phyloP scores from a whole-genome alignment of 768 basidiomycete genomes.

The Mycena filopes region DNA sequence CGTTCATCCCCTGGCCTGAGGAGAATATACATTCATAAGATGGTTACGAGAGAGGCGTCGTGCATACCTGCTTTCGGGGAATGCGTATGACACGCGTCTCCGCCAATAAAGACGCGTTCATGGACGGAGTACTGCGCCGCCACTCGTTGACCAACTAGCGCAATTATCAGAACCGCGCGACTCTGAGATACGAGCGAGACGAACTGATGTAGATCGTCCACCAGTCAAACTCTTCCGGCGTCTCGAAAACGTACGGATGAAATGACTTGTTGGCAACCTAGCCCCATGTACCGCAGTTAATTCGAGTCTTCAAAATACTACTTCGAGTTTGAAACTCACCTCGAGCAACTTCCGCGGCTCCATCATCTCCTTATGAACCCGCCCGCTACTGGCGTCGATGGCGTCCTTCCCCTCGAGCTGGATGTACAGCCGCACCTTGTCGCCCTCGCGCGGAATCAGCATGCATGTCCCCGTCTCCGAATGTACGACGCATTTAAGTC shows the following conservation, averaged over 20 bases:
- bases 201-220: conserved; percentile 79
- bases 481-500: conserved; percentile 73
- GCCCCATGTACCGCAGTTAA: not conserved
- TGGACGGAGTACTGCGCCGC: conserved; percentile 68
- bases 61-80: conserved; percentile 70
- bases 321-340: conserved; percentile 46
- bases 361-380: conserved; percentile 64
- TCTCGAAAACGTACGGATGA: conserved; percentile 62
- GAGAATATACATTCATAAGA: not conserved
- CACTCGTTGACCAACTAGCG: conserved; percentile 77
- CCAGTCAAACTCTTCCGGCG: conserved; percentile 68
- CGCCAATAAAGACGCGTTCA: conserved; percentile 80
- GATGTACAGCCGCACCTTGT: conserved; percentile 76
- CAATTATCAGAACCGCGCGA: not conserved
- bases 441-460: conserved; percentile 78
- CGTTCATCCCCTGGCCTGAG: conserved; percentile 80
- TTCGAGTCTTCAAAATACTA: too few relatives aligned
- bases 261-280: conserved; percentile 68
- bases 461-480: conserved; percentile 76
- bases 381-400: conserved; percentile 55
- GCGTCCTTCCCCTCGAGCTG: conserved; percentile 66
- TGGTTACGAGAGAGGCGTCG: not conserved
- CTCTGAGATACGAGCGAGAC: conserved; percentile 33
- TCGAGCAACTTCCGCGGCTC: conserved; percentile 63
- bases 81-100: conserved; percentile 80